A percentile compares a stretch with the other conserved stretches of the same genome.
Evolutionary conservation across 352 stramenopile species (phyloP).

Genomic region (Halophytophthora polymorphica): DNA sequence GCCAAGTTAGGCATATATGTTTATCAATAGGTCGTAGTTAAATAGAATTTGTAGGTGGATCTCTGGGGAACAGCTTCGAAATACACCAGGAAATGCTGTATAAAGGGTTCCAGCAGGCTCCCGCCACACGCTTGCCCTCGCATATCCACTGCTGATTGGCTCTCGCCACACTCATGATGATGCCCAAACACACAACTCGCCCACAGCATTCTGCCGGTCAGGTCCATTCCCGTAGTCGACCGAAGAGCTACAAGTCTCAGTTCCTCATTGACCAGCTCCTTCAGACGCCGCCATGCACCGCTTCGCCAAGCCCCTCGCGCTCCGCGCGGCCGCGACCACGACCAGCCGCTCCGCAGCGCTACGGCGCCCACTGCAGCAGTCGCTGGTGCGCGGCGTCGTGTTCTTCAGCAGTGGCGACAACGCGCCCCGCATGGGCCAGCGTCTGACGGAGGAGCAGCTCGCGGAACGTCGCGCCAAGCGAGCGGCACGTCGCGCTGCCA

Average conservation of each 20-base stretch:
- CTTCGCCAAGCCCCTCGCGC: slow-evolving; percentile 9
- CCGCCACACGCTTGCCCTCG: no score
- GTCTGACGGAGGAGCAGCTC: slow-evolving; percentile 25
- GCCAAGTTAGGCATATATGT: no score
- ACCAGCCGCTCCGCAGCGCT: neutral
- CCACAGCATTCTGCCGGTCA: no score
- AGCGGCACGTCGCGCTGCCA: slow-evolving; percentile 12
- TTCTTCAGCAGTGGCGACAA: slow-evolving; percentile 12
- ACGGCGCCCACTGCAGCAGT: slow-evolving; percentile 5
- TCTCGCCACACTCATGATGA: no score
- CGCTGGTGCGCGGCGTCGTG: slow-evolving; percentile 3
- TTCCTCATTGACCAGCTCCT: slow-evolving; percentile 7
- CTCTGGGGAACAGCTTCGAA: no score
- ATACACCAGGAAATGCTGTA: no score
- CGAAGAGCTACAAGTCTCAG: slow-evolving; percentile 1
- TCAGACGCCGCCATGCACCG: slow-evolving; percentile 9
- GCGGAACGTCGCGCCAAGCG: slow-evolving; percentile 29
- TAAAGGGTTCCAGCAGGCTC: no score
- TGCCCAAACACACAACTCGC: no score
- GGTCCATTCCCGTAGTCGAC: no score
- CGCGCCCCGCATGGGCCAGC: slow-evolving; percentile 18
- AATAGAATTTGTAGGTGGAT: no score
- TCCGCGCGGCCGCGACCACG: neutral
- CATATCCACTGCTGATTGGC: no score
- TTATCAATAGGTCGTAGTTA: no score